Percentiles rank a stretch among this genome's conserved stretches.
Evolutionary conservation across 1,284 basidiomycete species (phyloP).

Genomic region (Moesziomyces parantarcticus): DNA sequence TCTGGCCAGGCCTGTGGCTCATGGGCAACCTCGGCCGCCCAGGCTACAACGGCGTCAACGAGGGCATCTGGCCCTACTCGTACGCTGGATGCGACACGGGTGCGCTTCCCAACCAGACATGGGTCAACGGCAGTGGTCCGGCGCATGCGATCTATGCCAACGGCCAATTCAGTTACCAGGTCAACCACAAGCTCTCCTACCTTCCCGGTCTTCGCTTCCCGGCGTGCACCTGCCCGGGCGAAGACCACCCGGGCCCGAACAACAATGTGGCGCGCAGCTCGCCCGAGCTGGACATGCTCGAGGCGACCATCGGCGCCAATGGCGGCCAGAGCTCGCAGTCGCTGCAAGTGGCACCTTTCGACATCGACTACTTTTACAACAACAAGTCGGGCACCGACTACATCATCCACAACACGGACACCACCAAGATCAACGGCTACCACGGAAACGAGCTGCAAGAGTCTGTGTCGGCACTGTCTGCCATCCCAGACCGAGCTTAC

Average conservation of each 20-base stretch:
- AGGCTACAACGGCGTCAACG: conserved; percentile 63
- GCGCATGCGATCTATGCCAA: conserved; percentile 32
- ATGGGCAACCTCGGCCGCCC: conserved; percentile 61
- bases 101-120: conserved; percentile 52
- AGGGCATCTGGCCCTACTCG: conserved; percentile 68
- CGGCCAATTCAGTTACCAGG: conserved; percentile 15
- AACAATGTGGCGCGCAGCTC: conserved; percentile 54
- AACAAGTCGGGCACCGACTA: conserved; percentile 18
- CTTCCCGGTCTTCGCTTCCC: conserved; percentile 57
- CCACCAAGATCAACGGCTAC: conserved; percentile 55
- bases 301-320: conserved; percentile 71
- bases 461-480: conserved; percentile 50
- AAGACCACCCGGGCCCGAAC: conserved; percentile 59
- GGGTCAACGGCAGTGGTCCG: conserved; percentile 43
- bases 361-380: conserved; percentile 55
- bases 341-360: conserved; percentile 65
- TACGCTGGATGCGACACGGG: conserved; percentile 66
- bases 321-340: conserved; percentile 55
- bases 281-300: conserved; percentile 66
- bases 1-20: conserved; percentile 69
- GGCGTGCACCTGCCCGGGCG: conserved; percentile 55
- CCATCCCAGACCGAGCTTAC: conserved; percentile 50
- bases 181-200: conserved; percentile 31
- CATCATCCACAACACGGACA: conserved; percentile 39
- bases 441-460: conserved; percentile 60